Evolutionary conservation across 2,329 filamentous ascomycete species (phyloP), one percentile per base, ranked within the genome.

Genomic region (Scolecobasidium constrictum): DNA sequence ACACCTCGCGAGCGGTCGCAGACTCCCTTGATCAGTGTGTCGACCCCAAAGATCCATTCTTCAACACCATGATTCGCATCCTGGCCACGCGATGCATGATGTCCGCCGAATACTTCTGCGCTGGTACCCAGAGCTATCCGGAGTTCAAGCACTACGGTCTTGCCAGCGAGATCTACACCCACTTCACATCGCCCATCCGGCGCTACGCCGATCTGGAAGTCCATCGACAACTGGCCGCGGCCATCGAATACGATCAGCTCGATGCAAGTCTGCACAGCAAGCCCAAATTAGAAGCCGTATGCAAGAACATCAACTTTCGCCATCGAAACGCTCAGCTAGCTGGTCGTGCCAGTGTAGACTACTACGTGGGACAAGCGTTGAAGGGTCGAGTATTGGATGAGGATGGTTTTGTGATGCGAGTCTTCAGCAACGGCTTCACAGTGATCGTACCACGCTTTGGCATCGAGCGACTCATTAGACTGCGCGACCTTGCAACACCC

Each of bases 31-130:
- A 98, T 62, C 68, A 65, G 23, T 98, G 92, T 59, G 72, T 82
- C 38, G 88, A 95, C 56, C 65, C 78, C 0, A 59, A 69, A 7
- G 85, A 96, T 54, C 86, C 90, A 20, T 98, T 95, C 69, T 96
- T 98, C 75, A 98, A 98, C 72, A 98, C 90, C 2, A 78, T 98
- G 18, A 82, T 98, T 52, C 86, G 92, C 58, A 94, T 98, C 65
- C 84, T 98, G 69, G 92, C 92, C 7, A 98, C 92, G 6, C 82
- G 92, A 17, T 98, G 92, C 74, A 98, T 98, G 92, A 94, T 94
- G 72, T 92, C 86, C 42, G 92, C 92, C 48, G 92, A 98, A 65
- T 98, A 98, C 66, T 98, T 98, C 65, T 92, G 85, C 65, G 85
- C 90, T 0, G 92, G 92, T 47, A 88, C 87, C 5, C 87, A 95